Conservation (phyloP, 768 basidiomycete species). For the Kwoniella pini region DNA sequence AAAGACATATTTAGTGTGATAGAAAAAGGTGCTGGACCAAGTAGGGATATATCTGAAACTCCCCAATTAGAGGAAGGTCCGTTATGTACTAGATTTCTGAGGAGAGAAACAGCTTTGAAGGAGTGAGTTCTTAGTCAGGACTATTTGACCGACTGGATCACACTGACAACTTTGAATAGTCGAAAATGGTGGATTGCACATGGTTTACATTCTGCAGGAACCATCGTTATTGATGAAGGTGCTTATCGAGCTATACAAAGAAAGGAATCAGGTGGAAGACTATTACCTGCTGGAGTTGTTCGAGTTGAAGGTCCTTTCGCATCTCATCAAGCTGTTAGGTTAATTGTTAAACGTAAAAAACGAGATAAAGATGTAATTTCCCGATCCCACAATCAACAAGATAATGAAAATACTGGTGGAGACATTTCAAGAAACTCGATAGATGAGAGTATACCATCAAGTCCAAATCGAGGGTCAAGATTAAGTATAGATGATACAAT, state of each 20-base stretch:
- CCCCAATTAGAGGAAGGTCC: slow-evolving; percentile 57
- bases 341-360: slow-evolving; percentile 61
- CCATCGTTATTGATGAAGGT: slow-evolving; percentile 82
- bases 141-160: too few species aligned
- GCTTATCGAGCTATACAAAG: slow-evolving; percentile 82
- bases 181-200: slow-evolving; percentile 97
- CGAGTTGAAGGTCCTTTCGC: slow-evolving; percentile 87
- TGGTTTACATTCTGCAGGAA: slow-evolving; percentile 84
- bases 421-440: slow-evolving; percentile 17
- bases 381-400: neutral
- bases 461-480: slow-evolving; percentile 13
- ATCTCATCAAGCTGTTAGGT: slow-evolving; percentile 87
- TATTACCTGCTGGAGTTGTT: slow-evolving; percentile 88
- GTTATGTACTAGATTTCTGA: slow-evolving; percentile 81
- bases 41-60: slow-evolving; percentile 34
- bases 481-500: neutral
- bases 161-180: too few species aligned
- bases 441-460: slow-evolving; percentile 19
- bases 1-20: slow-evolving; percentile 77
- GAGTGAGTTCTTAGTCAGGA: slow-evolving; percentile 53
- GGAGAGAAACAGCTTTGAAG: slow-evolving; percentile 47
- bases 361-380: neutral
- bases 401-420: too few species aligned
- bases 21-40: slow-evolving; percentile 55
- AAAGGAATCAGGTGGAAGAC: slow-evolving; percentile 76